A percentile compares a stretch with the other conserved stretches of the same genome.
phyloP scores from a whole-genome alignment of 106 monocot species.

The Xerophyta viscosa region DNA sequence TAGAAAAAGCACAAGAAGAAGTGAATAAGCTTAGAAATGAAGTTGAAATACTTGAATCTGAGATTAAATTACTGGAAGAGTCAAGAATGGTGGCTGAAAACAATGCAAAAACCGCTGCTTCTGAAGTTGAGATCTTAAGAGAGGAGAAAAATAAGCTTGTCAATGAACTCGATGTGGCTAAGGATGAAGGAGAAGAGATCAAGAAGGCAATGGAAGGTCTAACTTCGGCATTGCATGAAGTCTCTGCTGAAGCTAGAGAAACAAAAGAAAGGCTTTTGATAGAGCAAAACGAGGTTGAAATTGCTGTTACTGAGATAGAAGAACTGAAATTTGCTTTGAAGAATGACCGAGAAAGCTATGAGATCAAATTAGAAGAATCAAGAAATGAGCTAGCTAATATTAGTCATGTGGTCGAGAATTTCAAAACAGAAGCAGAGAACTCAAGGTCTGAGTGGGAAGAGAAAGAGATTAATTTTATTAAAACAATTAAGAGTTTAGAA shows the following conservation, averaged over 20 bases:
- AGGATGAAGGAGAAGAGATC: constrained; percentile 38
- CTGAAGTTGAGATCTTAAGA: constrained; percentile 19
- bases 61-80: constrained; percentile 22
- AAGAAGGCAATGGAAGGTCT: constrained; percentile 74
- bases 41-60: constrained; percentile 20
- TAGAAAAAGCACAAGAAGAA: constrained; percentile 23
- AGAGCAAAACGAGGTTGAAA: constrained; percentile 42
- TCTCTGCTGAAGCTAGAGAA: constrained; percentile 45
- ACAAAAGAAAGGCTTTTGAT: constrained; percentile 37
- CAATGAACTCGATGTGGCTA: constrained; percentile 28
- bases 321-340: constrained; percentile 35
- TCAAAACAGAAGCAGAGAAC: constrained; percentile 28
- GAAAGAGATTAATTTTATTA: constrained; percentile 30
- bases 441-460: constrained; percentile 27
- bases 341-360: constrained; percentile 52
- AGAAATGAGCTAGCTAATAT: constrained; percentile 41
- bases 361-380: constrained; percentile 52
- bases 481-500: constrained; percentile 34
- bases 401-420: constrained; percentile 21
- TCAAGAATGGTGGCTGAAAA: constrained; percentile 20
- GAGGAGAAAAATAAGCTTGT: constrained; percentile 36
- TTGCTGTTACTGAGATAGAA: constrained; percentile 32
- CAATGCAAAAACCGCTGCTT: constrained; percentile 19
- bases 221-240: constrained; percentile 58
- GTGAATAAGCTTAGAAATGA: constrained; percentile 4